These are phyloP conservation scores for Boletus pseudo-olivaceus DNA, from an alignment of 768 basidiomycete species.

Conservation along the genomic window DNA sequence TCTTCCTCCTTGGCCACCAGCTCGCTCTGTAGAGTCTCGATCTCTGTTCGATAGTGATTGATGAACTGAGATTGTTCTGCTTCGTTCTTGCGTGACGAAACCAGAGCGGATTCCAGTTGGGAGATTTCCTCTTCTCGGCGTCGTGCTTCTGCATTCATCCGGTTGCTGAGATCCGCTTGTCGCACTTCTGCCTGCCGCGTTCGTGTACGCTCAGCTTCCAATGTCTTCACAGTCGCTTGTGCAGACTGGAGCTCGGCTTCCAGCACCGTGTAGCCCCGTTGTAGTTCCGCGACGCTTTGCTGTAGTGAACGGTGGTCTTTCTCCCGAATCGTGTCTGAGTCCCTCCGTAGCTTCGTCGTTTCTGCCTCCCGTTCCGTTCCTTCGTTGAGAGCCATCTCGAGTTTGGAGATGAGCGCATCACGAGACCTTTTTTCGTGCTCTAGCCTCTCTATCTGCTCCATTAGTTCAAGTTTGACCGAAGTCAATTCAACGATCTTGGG, in stretches of 20 bases:
- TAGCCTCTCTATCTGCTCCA: constrained; percentile 58
- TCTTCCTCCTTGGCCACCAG: constrained; percentile 63
- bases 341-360: constrained; percentile 42
- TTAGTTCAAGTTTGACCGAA: constrained; percentile 62
- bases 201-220: constrained; percentile 64
- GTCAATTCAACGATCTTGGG: constrained; percentile 83
- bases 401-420: constrained; percentile 55
- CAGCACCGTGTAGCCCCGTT: constrained; percentile 57
- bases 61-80: constrained; percentile 65
- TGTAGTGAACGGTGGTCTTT: constrained; percentile 49
- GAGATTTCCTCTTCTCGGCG: constrained; percentile 53
- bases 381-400: constrained; percentile 60
- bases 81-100: constrained; percentile 43
- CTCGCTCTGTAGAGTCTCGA: constrained; percentile 66
- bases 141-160: constrained; percentile 42
- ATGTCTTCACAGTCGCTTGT: constrained; percentile 47
- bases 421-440: constrained; percentile 52
- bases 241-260: constrained; percentile 59
- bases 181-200: constrained; percentile 54
- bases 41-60: constrained; percentile 60
- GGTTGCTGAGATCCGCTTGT: constrained; percentile 57
- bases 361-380: constrained; percentile 48
- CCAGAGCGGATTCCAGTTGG: constrained; percentile 49
- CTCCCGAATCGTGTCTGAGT: constrained; percentile 45
- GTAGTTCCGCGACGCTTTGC: constrained; percentile 53